phyloP scores from a whole-genome alignment of 129 eudicot genomes.

The Tagetes patula region DNA sequence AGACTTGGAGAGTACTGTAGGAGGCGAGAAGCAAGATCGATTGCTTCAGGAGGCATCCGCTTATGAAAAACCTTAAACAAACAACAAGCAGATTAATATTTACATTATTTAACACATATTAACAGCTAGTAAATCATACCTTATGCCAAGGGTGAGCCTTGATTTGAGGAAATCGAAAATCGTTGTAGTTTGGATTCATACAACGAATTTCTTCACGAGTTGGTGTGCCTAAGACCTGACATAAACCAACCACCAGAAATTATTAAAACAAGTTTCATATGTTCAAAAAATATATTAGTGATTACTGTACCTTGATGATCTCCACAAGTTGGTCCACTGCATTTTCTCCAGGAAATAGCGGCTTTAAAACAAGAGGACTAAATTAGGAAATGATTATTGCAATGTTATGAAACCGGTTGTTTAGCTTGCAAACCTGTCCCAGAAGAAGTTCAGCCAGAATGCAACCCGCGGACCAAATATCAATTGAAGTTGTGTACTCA shows the following conservation, averaged over 20 bases:
- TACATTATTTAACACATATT: not conserved
- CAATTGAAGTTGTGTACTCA: constrained; percentile 81
- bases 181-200: constrained; percentile 89
- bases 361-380: constrained; percentile 34
- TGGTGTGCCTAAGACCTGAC: constrained; percentile 97
- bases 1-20: constrained; percentile 96
- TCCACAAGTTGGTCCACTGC: constrained; percentile 98
- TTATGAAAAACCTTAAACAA: constrained; percentile 79
- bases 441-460: constrained; percentile 94
- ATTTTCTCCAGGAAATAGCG: constrained; percentile 94
- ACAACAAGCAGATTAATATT: not conserved
- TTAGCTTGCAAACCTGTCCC: constrained; percentile 64
- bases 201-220: constrained; percentile 94
- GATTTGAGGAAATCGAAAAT: constrained; percentile 92
- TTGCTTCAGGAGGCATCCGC: constrained; percentile 97
- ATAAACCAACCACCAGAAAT: constrained; percentile 24
- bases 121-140: constrained; percentile 38
- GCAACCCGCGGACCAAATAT: constrained; percentile 99
- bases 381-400: not conserved
- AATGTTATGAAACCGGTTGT: not conserved
- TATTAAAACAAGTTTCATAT: not conserved
- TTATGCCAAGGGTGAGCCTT: constrained; percentile 99
- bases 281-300: not conserved
- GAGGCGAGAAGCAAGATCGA: constrained; percentile 89
- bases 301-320: constrained; percentile 72